These are phyloP conservation scores for Thelephora ganbajun DNA, from an alignment of 768 basidiomycete species.

Conservation along the genomic window DNA sequence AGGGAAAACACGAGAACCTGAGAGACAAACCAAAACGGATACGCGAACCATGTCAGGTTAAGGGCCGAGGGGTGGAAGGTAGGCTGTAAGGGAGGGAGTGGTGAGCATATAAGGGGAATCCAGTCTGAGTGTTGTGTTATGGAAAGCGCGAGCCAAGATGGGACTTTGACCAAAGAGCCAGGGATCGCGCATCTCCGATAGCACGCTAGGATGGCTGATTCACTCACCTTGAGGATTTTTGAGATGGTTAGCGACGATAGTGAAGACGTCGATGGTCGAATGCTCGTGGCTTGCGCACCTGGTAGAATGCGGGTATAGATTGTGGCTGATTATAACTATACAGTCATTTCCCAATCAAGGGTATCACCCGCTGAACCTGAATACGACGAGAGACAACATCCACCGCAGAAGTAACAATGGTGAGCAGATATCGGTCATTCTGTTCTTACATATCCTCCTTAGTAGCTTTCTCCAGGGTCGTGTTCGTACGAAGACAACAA, in stretches of 20 bases:
- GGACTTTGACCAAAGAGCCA: slow-evolving; percentile 12
- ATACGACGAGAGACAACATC: neutral
- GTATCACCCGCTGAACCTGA: slow-evolving; percentile 11
- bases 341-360: slow-evolving; percentile 22
- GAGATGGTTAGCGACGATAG: slow-evolving; percentile 7
- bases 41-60: slow-evolving; percentile 67
- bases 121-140: slow-evolving; percentile 73
- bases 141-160: slow-evolving; percentile 70
- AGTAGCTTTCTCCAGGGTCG: slow-evolving; percentile 54
- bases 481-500: slow-evolving; percentile 99
- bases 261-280: neutral
- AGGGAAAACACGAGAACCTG: neutral
- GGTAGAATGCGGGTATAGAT: neutral
- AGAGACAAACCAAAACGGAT: slow-evolving; percentile 51
- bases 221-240: slow-evolving; percentile 37
- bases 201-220: slow-evolving; percentile 19
- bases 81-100: slow-evolving; percentile 12
- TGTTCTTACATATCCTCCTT: neutral
- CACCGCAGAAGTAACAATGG: neutral
- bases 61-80: slow-evolving; percentile 3
- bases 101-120: slow-evolving; percentile 22
- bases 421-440: neutral
- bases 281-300: neutral
- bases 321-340: slow-evolving; percentile 20
- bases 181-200: neutral